phyloP scores from a whole-genome alignment of 23 red algal genomes.

The Cyanidiococcus yangmingshanensis region DNA sequence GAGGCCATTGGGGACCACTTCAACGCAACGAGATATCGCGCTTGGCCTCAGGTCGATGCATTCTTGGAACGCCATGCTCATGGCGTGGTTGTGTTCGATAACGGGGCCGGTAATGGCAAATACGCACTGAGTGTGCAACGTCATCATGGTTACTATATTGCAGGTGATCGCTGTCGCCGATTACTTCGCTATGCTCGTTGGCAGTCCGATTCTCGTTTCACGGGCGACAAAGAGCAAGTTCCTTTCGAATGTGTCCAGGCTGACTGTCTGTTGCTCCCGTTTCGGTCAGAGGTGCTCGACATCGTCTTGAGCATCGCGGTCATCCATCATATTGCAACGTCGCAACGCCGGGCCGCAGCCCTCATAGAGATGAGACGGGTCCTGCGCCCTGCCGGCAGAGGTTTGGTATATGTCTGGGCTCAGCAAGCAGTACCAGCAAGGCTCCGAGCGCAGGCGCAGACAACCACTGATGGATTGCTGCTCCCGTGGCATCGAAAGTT shows the following conservation, averaged over 20 bases:
- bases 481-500: constrained; percentile 56
- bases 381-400: constrained; percentile 30
- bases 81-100: constrained; percentile 36
- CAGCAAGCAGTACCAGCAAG: not conserved
- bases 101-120: constrained; percentile 93
- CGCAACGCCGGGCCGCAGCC: constrained; percentile 37
- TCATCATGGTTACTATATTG: not conserved
- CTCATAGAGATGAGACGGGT: constrained; percentile 43
- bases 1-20: constrained; percentile 80
- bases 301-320: constrained; percentile 78
- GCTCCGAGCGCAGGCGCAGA: constrained; percentile 11
- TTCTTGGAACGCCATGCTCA: constrained; percentile 43
- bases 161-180: not conserved
- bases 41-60: constrained; percentile 59
- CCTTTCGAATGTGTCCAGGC: constrained; percentile 30
- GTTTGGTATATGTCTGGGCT: constrained; percentile 80
- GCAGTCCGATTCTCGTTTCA: not conserved
- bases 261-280: constrained; percentile 38
- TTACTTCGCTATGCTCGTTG: not conserved
- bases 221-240: not conserved
- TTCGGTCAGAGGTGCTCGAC: constrained; percentile 35
- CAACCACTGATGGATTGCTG: constrained; percentile 26
- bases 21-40: constrained; percentile 54
- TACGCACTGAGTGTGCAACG: constrained; percentile 1
- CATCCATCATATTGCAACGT: constrained; percentile 70